Conservation (phyloP, 1,284 basidiomycete species). For the Malassezia vespertilionis region DNA sequence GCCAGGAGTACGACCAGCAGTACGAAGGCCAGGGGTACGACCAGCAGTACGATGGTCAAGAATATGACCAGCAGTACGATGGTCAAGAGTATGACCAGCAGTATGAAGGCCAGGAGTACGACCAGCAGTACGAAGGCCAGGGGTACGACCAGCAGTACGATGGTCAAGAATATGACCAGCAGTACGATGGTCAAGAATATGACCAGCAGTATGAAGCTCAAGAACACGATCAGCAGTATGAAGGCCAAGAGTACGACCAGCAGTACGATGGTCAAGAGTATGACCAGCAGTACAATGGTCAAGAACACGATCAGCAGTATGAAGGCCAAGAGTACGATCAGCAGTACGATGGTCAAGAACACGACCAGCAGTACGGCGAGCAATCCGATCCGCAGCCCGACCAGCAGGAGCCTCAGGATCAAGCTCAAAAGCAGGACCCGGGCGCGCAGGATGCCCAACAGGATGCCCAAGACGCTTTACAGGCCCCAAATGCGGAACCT, state of each 20-base stretch:
- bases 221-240: too few species aligned
- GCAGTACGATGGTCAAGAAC: background rate
- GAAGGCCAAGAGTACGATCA: background rate
- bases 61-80: background rate
- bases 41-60: background rate
- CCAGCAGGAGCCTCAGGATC: background rate
- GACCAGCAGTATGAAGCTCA: too few species aligned
- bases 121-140: background rate
- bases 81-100: background rate
- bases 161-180: background rate
- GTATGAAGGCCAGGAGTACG: background rate
- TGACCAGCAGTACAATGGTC: background rate
- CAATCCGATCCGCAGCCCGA: background rate
- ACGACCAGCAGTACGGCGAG: background rate
- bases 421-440: too few species aligned
- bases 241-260: too few species aligned
- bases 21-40: conserved; percentile 4
- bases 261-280: background rate
- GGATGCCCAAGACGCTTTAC: too few species aligned
- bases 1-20: too few species aligned
- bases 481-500: too few species aligned
- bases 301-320: background rate
- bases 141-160: background rate
- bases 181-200: too few species aligned
- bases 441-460: too few species aligned